These are phyloP conservation scores for Coemansia sp. DNA, from an alignment of 192 early-diverging fungal genomes.

Conservation along the genomic window DNA sequence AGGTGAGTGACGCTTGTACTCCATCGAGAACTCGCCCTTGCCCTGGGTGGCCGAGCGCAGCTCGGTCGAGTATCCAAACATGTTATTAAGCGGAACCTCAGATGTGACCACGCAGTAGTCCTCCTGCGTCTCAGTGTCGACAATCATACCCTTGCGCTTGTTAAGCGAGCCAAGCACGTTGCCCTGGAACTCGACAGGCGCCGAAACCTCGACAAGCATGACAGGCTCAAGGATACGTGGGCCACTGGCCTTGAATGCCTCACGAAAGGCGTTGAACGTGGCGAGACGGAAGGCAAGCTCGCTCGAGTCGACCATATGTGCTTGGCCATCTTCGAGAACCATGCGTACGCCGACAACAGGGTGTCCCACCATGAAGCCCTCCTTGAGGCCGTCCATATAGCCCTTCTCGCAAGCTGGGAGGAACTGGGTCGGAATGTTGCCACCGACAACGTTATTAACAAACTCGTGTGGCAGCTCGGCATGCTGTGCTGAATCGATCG, in stretches of 20 bases:
- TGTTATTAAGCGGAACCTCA: conserved; percentile 95
- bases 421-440: conserved; percentile 90
- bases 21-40: conserved; percentile 99
- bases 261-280: conserved; percentile 84
- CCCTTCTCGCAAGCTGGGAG: conserved; percentile 98
- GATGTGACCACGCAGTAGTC: conserved; percentile 86
- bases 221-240: conserved; percentile 93
- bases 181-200: conserved; percentile 93
- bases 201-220: conserved; percentile 92
- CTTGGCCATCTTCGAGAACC: conserved; percentile 89
- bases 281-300: conserved; percentile 97
- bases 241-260: conserved; percentile 80
- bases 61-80: conserved; percentile 99
- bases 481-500: conserved; percentile 65
- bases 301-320: conserved; percentile 94
- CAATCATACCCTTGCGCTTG: conserved; percentile 96
- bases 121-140: conserved; percentile 91
- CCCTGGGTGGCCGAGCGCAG: conserved; percentile 90
- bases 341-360: conserved; percentile 84
- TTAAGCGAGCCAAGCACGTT: conserved; percentile 90
- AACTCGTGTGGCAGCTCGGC: conserved; percentile 74
- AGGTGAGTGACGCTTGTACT: conserved; percentile 86
- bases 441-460: conserved; percentile 86
- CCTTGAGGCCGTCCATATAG: conserved; percentile 85
- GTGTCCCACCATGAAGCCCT: conserved; percentile 92